Base-by-base conservation (phyloP, 2,329 filamentous ascomycete genomes). In the Fusarium tuaranense region DNA sequence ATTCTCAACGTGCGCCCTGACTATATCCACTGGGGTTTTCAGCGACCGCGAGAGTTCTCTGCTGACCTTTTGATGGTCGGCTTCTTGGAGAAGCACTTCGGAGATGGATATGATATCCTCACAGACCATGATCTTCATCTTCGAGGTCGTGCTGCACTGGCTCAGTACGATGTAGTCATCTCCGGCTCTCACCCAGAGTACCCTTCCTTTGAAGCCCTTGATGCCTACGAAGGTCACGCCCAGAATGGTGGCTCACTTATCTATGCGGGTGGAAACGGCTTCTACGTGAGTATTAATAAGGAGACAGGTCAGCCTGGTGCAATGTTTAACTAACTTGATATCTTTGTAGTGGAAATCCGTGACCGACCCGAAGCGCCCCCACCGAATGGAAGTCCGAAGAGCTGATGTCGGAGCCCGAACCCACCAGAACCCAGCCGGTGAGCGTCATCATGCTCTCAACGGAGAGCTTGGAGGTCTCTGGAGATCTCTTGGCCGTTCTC, bases 1-100 rank as follows among this genome's bases (percentile, higher is more conserved):
- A 80, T 85, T n/a, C 73, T 84, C 27, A 84, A 84, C 55, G 57
- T 83, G 25, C 76, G 83, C 9, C 83, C 83, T 0, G 81, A 76
- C 41, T 84, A 83, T 30, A 63, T 81, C 32, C 78, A 81, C 68
- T 84, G 82, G 82, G 81, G 55, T 4, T 58, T 58, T 7, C 55
- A 58, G 6, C 14, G 55, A 12, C 55, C 55, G 10, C 10, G 55
- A 7, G 55, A 58, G 22, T 58, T 58, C 14, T 58, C 55, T 25
- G 55, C 55, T 3, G 55, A 58, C 8, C 32, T 58, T 16, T 3
- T 58, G 14, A 58, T 58, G 55, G 55, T 58, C 16, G 55, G 55
- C 0, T 58, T 58, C 55, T n/a, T 58, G 55, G 55, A 58, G 9
- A 58, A 58, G 14, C 55, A 27, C 6, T 58, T 58, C 1, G 55